These are phyloP conservation scores for Zygosaccharomyces gambellarensis DNA, from an alignment of 805 yeast genomes.

Conservation along the genomic window DNA sequence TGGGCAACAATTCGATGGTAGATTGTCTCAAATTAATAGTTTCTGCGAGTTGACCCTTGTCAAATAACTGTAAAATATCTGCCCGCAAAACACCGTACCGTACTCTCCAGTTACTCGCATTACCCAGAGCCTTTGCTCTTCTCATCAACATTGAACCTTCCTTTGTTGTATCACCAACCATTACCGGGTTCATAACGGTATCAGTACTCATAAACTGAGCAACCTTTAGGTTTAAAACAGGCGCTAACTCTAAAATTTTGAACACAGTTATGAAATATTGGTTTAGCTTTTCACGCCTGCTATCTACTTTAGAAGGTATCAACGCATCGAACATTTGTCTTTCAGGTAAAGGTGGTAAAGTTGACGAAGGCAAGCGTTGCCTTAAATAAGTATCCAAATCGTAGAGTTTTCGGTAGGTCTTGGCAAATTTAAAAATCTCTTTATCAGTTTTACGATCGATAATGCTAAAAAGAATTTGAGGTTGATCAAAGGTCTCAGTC, in stretches of 20 bases:
- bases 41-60: conserved; percentile 50
- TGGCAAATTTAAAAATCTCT: conserved; percentile 72
- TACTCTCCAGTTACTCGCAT: conserved; percentile 62
- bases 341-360: conserved; percentile 62
- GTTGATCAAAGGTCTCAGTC: conserved; percentile 49
- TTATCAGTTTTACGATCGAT: conserved; percentile 55
- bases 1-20: conserved; percentile 37
- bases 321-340: conserved; percentile 46
- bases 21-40: conserved; percentile 34
- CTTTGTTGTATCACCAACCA: conserved; percentile 46
- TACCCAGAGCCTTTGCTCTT: conserved; percentile 47
- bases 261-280: conserved; percentile 57
- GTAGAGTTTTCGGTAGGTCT: conserved; percentile 54
- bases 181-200: conserved; percentile 57
- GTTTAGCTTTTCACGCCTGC: conserved; percentile 50
- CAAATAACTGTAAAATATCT: conserved; percentile 51
- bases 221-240: conserved; percentile 45
- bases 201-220: conserved; percentile 66
- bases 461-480: conserved; percentile 56
- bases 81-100: conserved; percentile 66
- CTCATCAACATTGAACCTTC: conserved; percentile 64
- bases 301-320: conserved; percentile 61
- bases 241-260: conserved; percentile 54
- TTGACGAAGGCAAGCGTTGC: conserved; percentile 44
- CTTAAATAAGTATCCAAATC: conserved; percentile 59